Evolutionary conservation across 2,329 filamentous ascomycete species (phyloP).

Genomic region (Fusarium graminum): DNA sequence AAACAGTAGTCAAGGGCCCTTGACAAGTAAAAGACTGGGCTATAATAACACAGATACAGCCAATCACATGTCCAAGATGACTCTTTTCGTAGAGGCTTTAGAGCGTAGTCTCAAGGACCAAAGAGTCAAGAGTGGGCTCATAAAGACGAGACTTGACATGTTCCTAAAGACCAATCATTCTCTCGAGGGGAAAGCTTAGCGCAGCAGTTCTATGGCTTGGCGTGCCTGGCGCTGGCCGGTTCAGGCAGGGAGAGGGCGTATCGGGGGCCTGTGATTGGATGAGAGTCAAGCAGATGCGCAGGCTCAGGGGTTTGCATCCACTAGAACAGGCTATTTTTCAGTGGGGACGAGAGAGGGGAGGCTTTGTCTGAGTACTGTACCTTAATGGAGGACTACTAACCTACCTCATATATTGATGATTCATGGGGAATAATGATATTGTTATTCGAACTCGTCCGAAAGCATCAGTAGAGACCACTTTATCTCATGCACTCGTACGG

Average conservation of each 20-base stretch:
- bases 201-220: constrained; percentile 17
- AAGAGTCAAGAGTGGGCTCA: constrained; percentile 7
- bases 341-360: constrained; percentile 9
- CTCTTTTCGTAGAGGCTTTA: constrained; percentile 18
- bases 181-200: constrained; percentile 30
- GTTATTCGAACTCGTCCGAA: neutral
- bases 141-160: constrained; percentile 24
- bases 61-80: neutral
- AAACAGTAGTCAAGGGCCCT: constrained; percentile 29
- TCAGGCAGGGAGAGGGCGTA: constrained; percentile 29
- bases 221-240: constrained; percentile 28
- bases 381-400: neutral
- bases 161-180: constrained; percentile 25
- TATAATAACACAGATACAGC: neutral
- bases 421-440: constrained; percentile 7
- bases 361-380: neutral
- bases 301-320: constrained; percentile 22
- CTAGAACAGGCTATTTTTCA: constrained; percentile 23
- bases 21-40: constrained; percentile 1
- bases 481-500: neutral
- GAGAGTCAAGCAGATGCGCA: neutral
- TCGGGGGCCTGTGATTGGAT: constrained; percentile 8
- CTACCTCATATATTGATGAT: neutral
- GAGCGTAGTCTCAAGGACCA: constrained; percentile 19
- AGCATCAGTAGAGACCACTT: neutral